Evolutionary conservation across 805 yeast species (phyloP), one percentile per base, ranked within the genome.

Genomic region (Candida cerambycidarum): DNA sequence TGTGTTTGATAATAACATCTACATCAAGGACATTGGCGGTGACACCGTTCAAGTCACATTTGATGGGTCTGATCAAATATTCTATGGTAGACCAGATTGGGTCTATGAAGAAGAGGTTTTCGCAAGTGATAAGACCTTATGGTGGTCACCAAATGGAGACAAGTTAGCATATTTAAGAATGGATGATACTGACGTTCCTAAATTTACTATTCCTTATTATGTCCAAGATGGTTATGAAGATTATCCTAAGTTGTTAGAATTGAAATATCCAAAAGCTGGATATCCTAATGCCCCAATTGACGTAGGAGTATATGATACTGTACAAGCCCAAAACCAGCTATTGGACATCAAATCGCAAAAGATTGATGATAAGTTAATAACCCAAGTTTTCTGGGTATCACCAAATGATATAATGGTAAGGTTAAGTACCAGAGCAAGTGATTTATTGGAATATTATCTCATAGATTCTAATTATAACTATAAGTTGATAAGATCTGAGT

Each of bases 41-140:
- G 51, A 57, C 9, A 45, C 49, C 4, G 45, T 60, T 2, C 69
- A 62, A 48, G 55, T 79, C 7, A 76, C 84, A 2, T 44, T 52
- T 2, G 83, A 79, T 54, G 90, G 89, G 0, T 63, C 75, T 11
- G 54, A 51, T 1, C 59, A 71, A 29, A 65, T 83, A 4, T 71
- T 74, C 45, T 82, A 85, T 52, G 95, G 88, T 2, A 81, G 73
- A 52, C 79, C 90, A 0, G 93, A 85, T 55, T 86, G 95, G 93
- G 81, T 85, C 1, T 85, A 85, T 57, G 95, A 86, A 59, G 95
- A 86, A 57, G 95, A 86, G 54, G 87, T 86, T 0, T 58, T 78
- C 7, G 75, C 72, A 0, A 54, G 63, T 13, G 87, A 82, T 48
- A 65, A 59, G 32, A 77, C 85, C 0, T 62, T 84, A n/a, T 85